These are phyloP conservation scores for Metschnikowia drakensbergensis DNA, from an alignment of 805 yeast species.

Conservation along the genomic window DNA sequence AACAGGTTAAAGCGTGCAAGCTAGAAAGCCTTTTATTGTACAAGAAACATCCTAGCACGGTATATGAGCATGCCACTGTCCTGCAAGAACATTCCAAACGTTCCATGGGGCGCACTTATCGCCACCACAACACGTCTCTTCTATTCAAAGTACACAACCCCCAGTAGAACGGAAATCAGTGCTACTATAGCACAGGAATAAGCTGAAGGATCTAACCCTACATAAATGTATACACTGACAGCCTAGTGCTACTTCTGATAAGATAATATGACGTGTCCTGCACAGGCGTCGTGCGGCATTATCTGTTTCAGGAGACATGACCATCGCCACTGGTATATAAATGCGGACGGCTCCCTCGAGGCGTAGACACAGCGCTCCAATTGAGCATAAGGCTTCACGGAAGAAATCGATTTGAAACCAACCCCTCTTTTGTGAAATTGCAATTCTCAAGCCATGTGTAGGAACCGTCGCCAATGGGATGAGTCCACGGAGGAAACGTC, in stretches of 20 bases:
- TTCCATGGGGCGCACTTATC: neutral
- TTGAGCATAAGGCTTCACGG: no score
- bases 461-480: neutral
- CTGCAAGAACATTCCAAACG: neutral
- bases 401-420: no score
- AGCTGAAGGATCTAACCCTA: no score
- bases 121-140: neutral
- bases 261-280: neutral
- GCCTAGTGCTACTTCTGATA: neutral
- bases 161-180: no score
- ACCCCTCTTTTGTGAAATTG: neutral
- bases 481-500: slow-evolving; percentile 7
- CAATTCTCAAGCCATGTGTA: neutral
- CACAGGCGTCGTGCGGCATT: neutral
- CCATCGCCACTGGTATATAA: slow-evolving; percentile 2
- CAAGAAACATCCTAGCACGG: no score
- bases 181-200: no score
- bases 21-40: no score
- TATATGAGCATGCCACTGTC: neutral
- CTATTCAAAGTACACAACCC: neutral
- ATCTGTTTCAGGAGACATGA: neutral
- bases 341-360: neutral
- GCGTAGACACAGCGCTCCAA: no score
- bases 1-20: no score
- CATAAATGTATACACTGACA: no score